Conservation (phyloP, 176 grass and related monocot species). For the Saccharum officinarum region DNA sequence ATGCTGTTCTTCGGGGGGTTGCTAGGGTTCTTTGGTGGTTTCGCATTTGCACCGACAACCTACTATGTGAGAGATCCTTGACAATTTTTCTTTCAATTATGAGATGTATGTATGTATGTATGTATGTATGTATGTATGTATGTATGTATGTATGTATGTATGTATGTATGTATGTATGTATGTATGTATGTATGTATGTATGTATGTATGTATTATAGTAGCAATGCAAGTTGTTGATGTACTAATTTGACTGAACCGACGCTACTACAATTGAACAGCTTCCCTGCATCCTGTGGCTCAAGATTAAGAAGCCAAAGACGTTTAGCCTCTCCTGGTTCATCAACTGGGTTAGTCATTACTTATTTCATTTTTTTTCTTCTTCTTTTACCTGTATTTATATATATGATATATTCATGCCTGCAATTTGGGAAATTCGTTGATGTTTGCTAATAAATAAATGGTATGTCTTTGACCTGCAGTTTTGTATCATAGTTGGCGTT, state of each 20-base stretch:
- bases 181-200: too few species aligned
- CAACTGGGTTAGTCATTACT: conserved; percentile 50
- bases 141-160: too few species aligned
- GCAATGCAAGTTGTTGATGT: not conserved
- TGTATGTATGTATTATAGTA: too few species aligned
- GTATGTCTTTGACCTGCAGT: not conserved
- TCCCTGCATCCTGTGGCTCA: conserved; percentile 71
- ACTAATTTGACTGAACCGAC: not conserved
- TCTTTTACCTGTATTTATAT: not conserved
- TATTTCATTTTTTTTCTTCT: not conserved
- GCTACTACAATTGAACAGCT: conserved; percentile 24
- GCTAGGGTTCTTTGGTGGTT: conserved; percentile 66
- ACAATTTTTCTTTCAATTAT: not conserved
- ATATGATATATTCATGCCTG: not conserved
- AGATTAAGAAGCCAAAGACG: conserved; percentile 53
- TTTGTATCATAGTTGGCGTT: conserved; percentile 16
- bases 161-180: too few species aligned
- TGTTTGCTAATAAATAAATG: not conserved
- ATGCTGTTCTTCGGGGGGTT: conserved; percentile 55
- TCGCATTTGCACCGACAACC: conserved; percentile 50
- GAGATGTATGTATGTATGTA: too few species aligned
- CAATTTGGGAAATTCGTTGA: not conserved
- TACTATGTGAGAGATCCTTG: conserved; percentile 50
- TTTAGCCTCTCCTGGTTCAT: conserved; percentile 62
- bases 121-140: too few species aligned